These are phyloP conservation scores for Trichoderma koningiopsis DNA, from an alignment of 2,329 filamentous ascomycete genomes.

Conservation along the genomic window DNA sequence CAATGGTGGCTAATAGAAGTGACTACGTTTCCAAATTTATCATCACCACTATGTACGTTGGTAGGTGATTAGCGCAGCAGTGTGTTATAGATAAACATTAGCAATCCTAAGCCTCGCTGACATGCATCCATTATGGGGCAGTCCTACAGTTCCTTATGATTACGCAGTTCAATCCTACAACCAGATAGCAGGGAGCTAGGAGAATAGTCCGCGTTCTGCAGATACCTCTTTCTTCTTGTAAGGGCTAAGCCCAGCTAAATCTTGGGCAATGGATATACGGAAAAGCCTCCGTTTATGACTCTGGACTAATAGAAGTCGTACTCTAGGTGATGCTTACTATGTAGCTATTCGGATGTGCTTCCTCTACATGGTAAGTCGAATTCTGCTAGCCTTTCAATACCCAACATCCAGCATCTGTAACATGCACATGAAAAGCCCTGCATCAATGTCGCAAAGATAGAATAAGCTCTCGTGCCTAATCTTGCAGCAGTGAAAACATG, in stretches of 20 bases:
- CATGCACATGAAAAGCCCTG: neutral
- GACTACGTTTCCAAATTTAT: neutral
- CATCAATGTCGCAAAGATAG: neutral
- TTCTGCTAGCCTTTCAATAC: neutral
- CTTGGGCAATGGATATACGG: too few species aligned
- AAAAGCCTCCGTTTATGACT: too few species aligned
- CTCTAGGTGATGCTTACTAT: too few species aligned
- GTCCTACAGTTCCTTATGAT: neutral
- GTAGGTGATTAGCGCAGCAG: neutral
- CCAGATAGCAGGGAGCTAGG: neutral
- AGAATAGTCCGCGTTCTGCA: too few species aligned
- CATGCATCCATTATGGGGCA: neutral
- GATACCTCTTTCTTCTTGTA: too few species aligned
- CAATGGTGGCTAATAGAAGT: neutral
- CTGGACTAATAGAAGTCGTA: too few species aligned
- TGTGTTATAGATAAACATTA: neutral
- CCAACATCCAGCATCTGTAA: neutral
- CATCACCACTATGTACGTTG: neutral
- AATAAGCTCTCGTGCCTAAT: neutral
- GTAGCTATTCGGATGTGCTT: neutral
- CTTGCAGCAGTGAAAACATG: neutral
- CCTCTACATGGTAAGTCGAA: neutral
- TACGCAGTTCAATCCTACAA: neutral
- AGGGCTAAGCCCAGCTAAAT: too few species aligned
- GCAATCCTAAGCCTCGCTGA: neutral